phyloP scores from a whole-genome alignment of 1,139 yeast species.

The Wickerhamomyces sp. region DNA sequence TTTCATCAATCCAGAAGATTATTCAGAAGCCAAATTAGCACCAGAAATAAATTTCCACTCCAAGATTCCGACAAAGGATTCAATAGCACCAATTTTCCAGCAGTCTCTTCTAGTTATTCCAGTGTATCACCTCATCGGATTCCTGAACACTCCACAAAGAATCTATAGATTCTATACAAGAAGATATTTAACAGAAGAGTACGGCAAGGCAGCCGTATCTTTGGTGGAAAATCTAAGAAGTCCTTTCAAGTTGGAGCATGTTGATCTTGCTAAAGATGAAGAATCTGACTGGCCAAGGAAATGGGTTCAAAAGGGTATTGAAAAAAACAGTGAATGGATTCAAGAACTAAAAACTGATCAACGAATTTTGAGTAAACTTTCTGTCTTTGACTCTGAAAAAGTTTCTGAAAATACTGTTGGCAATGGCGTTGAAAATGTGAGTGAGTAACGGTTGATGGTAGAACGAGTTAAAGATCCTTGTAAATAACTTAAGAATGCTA shows the following conservation, averaged over 20 bases:
- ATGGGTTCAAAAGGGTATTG: constrained; percentile 74
- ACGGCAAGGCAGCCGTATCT: constrained; percentile 57
- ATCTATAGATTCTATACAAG: constrained; percentile 75
- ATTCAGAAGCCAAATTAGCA: constrained; percentile 50
- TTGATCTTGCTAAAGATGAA: constrained; percentile 56
- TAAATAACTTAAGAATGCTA: too few relatives aligned
- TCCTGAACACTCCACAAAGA: constrained; percentile 69
- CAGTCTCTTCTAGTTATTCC: constrained; percentile 75
- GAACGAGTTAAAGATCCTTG: too few relatives aligned
- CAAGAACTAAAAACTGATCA: constrained; percentile 69
- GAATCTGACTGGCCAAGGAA: constrained; percentile 87
- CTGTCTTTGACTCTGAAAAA: constrained; percentile 39
- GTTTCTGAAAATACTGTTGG: constrained; percentile 3
- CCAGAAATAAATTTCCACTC: constrained; percentile 45
- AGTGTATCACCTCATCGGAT: constrained; percentile 74
- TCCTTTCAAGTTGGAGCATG: constrained; percentile 51
- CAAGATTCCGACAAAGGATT: constrained; percentile 27
- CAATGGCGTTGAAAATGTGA: not conserved
- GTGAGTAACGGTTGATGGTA: too few relatives aligned
- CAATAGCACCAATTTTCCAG: constrained; percentile 57
- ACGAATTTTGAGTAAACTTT: constrained; percentile 53
- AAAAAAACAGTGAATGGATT: constrained; percentile 83
- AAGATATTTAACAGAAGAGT: constrained; percentile 66
- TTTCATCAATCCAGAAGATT: constrained; percentile 55
- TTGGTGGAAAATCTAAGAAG: constrained; percentile 55